Conservation (phyloP, 805 yeast genomes). For the Wickerhamiella occidentalis region DNA sequence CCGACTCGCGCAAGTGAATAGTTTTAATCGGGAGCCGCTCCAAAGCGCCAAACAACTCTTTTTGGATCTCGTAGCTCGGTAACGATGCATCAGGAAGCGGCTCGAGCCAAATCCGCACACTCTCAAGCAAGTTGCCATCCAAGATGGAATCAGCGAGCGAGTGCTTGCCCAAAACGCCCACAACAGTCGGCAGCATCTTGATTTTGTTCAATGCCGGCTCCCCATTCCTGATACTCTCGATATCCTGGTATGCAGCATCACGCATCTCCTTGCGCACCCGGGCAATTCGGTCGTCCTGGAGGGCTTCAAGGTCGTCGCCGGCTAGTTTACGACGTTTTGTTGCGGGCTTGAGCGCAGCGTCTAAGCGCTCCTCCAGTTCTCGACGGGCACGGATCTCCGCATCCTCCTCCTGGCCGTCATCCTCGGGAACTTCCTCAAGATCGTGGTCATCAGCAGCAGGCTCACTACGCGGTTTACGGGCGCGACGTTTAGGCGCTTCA, state of each 20-base stretch:
- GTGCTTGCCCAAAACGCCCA: constrained; percentile 61
- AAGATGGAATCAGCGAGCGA: constrained; percentile 82
- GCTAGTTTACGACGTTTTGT: constrained; percentile 52
- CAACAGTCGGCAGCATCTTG: constrained; percentile 67
- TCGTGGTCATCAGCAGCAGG: constrained; percentile 11
- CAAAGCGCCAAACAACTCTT: constrained; percentile 64
- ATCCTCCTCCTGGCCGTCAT: constrained; percentile 17
- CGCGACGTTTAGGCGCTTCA: constrained; percentile 13
- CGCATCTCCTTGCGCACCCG: constrained; percentile 81
- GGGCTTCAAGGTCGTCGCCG: constrained; percentile 87
- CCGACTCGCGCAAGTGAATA: constrained; percentile 86
- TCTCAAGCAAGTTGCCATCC: constrained; percentile 86
- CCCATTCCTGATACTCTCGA: constrained; percentile 45
- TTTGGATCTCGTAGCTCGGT: constrained; percentile 96
- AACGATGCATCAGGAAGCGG: constrained; percentile 95
- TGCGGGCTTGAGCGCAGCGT: constrained; percentile 58
- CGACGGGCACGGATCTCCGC: constrained; percentile 43
- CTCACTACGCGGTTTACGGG: constrained; percentile 13
- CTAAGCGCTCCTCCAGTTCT: constrained; percentile 69
- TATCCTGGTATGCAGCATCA: constrained; percentile 44
- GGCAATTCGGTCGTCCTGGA: constrained; percentile 85
- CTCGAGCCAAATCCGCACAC: constrained; percentile 92
- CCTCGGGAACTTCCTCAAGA: constrained; percentile 14
- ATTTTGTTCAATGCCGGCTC: constrained; percentile 67
- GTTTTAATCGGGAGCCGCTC: constrained; percentile 82